Evolutionary conservation across 495 filamentous ascomycete genomes (phyloP).

Genomic region (Tetracladium marchalianum): DNA sequence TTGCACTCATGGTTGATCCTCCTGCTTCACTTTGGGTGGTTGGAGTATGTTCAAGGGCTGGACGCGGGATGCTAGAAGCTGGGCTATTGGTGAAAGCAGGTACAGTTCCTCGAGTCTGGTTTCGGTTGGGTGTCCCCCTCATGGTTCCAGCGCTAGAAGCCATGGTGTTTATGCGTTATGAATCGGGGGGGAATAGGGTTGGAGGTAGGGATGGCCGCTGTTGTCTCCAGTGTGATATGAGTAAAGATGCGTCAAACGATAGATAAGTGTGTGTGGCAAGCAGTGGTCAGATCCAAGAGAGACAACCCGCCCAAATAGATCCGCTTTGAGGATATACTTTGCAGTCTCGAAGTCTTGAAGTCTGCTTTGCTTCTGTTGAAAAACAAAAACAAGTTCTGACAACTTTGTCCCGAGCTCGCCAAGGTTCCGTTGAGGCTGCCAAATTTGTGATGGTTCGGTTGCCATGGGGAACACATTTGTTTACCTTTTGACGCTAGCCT

Average conservation of each 20-base stretch:
- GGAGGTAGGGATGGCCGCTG: background rate
- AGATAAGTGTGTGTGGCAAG: no score
- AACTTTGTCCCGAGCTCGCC: background rate
- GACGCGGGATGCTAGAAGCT: conserved; percentile 71
- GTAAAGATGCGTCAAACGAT: no score
- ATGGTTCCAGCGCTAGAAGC: conserved; percentile 25
- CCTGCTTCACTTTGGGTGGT: conserved; percentile 55
- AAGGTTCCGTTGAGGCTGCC: no score
- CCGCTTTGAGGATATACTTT: no score
- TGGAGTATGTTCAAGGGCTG: conserved; percentile 57
- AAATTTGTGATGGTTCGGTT: no score
- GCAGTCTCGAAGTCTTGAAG: no score
- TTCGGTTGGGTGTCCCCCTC: conserved; percentile 52
- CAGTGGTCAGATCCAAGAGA: no score
- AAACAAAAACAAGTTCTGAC: background rate
- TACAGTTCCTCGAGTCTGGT: conserved; percentile 52
- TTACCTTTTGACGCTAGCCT: no score
- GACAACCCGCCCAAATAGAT: no score
- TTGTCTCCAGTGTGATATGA: no score
- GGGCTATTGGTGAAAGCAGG: conserved; percentile 62
- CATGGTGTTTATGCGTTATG: conserved; percentile 7
- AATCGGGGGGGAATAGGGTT: background rate
- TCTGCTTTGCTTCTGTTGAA: background rate
- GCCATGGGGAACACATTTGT: no score
- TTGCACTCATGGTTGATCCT: conserved; percentile 72